Base-by-base conservation (phyloP, 2,329 filamentous ascomycete species). In the Aspergillus candidus region DNA sequence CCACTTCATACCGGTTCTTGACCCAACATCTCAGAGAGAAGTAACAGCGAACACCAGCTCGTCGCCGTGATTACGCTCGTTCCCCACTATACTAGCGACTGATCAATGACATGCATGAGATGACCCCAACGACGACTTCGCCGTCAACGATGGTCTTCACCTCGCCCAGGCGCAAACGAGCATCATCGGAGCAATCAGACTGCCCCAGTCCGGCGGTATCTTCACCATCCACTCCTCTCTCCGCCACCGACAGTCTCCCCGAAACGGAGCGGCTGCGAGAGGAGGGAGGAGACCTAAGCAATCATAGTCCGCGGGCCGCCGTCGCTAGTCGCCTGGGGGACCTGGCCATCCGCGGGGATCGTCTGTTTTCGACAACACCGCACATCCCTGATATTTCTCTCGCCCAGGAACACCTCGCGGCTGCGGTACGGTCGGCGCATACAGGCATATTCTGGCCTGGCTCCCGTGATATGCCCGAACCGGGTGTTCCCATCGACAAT, bases 321-420 rank as follows among this genome's bases (percentile, higher is more conserved):
- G 67, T 71, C 34, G 65, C 65, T 41, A 62, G 67, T 43, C 61
- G 61, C 43, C 59, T 72, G 37, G 62, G 63, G 38, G 58, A 66
- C 40, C 55, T 72, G 43, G 66, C 68, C 36, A 61, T 72, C 43
- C 59, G 61, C 30, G 62, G 59, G 39, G 61, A 66, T 36, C 49
- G 47, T 39, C 17, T 49, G 11, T 44, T 27, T 27, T 27, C 22
- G 6, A 27, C 50, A n/a, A 54, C 53, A 35, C 39, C 51, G 13
- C 46, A 47, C 41, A 33, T 40, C 31, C 48, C 46, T 36, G 51
- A 47, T 44, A 36, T 35, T 41, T 39, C 50, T 32, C 41, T 44
- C 13, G 39, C 46, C 33, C 48, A 49, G 38, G 36, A 38, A 35
- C 35, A 45, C 14, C 15, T 41, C 35, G 36, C 44, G 27, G 22